Percentiles rank a stretch among this genome's conserved stretches.
Conservation (phyloP, 208 protist genomes). For the Sergeia podlipaevii region DNA sequence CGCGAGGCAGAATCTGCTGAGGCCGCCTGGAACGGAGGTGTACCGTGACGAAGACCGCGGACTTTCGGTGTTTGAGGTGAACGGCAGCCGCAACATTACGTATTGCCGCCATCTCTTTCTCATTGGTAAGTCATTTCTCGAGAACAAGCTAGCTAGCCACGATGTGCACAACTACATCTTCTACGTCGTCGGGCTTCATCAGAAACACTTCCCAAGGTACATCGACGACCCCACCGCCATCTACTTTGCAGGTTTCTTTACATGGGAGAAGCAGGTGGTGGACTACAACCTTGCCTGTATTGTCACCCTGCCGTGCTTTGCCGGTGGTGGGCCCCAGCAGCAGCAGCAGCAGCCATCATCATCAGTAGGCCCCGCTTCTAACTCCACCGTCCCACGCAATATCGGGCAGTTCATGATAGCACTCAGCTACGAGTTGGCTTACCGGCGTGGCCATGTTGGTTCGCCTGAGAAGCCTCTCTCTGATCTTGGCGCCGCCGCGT, state of each 20-base stretch:
- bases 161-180: slow-evolving; percentile 89
- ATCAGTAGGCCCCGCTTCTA: not conserved
- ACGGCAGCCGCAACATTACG: slow-evolving; percentile 69
- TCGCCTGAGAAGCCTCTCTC: slow-evolving; percentile 98
- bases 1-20: too few relatives aligned
- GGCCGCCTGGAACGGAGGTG: slow-evolving; percentile 72
- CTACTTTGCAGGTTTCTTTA: slow-evolving; percentile 98
- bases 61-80: slow-evolving; percentile 80
- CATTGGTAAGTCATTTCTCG: slow-evolving; percentile 86
- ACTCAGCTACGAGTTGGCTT: slow-evolving; percentile 97
- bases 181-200: slow-evolving; percentile 82
- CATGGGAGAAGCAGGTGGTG: slow-evolving; percentile 95
- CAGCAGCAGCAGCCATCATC: not conserved
- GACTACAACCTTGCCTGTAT: slow-evolving; percentile 99
- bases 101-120: slow-evolving; percentile 85
- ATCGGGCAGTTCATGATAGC: slow-evolving; percentile 98
- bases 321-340: slow-evolving; percentile 9
- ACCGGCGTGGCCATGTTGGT: slow-evolving; percentile 93
- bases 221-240: slow-evolving; percentile 47
- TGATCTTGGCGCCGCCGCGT: slow-evolving; percentile 95
- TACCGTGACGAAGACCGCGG: slow-evolving; percentile 74
- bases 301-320: slow-evolving; percentile 96
- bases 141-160: slow-evolving; percentile 87
- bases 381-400: slow-evolving; percentile 21
- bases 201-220: slow-evolving; percentile 69